A percentile compares a stretch with the other conserved stretches of the same genome.
These are phyloP conservation scores for Leptographium lundbergii DNA, from an alignment of 2,329 filamentous ascomycete genomes.

Conservation along the genomic window DNA sequence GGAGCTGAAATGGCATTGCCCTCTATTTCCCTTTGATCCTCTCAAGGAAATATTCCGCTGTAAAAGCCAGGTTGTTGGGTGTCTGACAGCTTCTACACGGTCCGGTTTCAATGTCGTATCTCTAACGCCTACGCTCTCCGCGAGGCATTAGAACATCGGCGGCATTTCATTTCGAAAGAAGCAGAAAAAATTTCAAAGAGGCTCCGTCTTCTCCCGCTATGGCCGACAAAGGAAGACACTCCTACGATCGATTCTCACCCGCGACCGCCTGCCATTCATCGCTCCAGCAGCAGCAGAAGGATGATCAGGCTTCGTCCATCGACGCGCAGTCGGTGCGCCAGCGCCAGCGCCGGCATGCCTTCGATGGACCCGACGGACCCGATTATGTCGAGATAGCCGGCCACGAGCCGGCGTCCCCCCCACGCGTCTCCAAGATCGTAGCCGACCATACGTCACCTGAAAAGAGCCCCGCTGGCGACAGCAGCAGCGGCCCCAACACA, in stretches of 20 bases:
- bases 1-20: background rate
- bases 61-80: background rate
- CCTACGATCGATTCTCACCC: background rate
- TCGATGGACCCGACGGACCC: background rate
- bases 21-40: background rate
- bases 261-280: background rate
- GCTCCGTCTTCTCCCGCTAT: background rate
- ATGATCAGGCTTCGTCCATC: background rate
- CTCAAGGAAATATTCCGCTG: background rate
- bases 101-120: background rate
- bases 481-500: slow-evolving; percentile 33
- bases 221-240: background rate
- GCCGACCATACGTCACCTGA: background rate
- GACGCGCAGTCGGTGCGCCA: background rate
- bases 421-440: background rate
- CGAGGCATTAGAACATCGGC: background rate
- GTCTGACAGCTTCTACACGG: background rate
- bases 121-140: background rate
- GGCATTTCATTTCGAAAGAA: background rate
- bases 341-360: background rate
- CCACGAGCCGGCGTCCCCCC: background rate
- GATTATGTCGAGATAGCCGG: background rate
- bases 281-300: background rate
- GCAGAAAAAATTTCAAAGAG: background rate
- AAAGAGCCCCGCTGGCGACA: slow-evolving; percentile 16